Evolutionary conservation across 306 rosid genomes (phyloP).

Genomic region (Lagenaria siceraria): DNA sequence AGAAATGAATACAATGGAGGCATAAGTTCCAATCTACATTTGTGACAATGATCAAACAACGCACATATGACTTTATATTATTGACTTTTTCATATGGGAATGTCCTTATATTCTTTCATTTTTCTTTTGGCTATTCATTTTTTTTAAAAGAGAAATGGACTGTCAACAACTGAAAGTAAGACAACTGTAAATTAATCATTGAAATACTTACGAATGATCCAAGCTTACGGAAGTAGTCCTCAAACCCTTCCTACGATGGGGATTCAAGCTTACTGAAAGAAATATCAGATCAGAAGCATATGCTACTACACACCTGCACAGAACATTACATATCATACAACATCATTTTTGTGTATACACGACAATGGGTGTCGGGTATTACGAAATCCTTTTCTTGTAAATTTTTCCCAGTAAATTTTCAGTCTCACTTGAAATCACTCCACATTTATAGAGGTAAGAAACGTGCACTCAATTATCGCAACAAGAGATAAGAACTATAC

Average conservation of each 20-base stretch:
- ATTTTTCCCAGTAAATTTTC: neutral
- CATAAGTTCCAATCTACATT: neutral
- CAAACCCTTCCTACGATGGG: constrained; percentile 55
- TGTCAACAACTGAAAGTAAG: neutral
- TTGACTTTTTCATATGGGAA: neutral
- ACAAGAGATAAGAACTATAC: neutral
- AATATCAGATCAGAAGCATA: constrained; percentile 79
- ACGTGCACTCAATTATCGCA: neutral
- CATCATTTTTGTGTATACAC: neutral
- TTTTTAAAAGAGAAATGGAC: no score
- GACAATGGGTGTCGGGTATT: neutral
- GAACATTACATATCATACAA: neutral
- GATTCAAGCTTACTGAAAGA: constrained; percentile 61
- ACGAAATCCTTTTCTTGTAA: neutral
- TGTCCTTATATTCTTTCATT: neutral
- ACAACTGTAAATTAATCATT: neutral
- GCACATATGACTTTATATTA: no score
- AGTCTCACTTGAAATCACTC: no score
- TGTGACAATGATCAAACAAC: neutral
- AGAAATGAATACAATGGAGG: constrained; percentile 9
- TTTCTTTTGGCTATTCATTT: neutral
- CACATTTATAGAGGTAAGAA: neutral
- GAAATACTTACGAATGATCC: constrained; percentile 80
- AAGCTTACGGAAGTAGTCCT: constrained; percentile 62
- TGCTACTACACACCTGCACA: constrained; percentile 85